Base-by-base conservation (phyloP, 2,329 filamentous ascomycete species). In the Spiromastix sp. region DNA sequence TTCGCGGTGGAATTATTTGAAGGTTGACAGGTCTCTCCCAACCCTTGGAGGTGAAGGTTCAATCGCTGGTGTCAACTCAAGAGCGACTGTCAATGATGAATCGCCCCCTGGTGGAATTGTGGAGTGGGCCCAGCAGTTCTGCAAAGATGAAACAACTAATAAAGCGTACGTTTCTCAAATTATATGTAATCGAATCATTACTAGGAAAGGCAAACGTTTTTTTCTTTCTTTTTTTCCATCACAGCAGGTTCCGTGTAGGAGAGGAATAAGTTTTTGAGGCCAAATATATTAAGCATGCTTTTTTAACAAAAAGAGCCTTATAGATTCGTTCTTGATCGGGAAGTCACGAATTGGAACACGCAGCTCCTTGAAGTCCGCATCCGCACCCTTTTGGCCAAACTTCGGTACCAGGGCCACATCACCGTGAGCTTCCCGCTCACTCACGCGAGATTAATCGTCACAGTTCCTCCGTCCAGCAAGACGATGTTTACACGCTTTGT, bases 261-360 rank as follows among this genome's bases (percentile, higher is more conserved):
- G n/a, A 8, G 8, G 22, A 8, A 25, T 8, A n/a, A 25, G 22
- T 25, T n/a, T 8, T 25, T 25, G 22, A 8, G 22, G 8, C n/a
- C n/a, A n/a, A n/a, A n/a, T n/a, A n/a, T n/a, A n/a, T n/a, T n/a
- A n/a, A n/a, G n/a, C n/a, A n/a, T n/a, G n/a, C n/a, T n/a, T n/a
- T n/a, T n/a, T n/a, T n/a, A n/a, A n/a, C n/a, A n/a, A n/a, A n/a
- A n/a, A n/a, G n/a, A n/a, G 12, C 20, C 9, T 10, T 32, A 12
- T n/a, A 36, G 34, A 18, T 36, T 36, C 26, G 26, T 36, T 27
- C 27, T 36, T 12, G 25, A 17, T n/a, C 34, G 34, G 8, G 27
- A 30, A 20, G 34, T 36, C 7, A 22, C 28, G 17, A 36, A 36
- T 25, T 36, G 34, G 34, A 36, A 36, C 26, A 36, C 34, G 11